Evolutionary conservation across 2,329 filamentous ascomycete genomes (phyloP), one percentile per base, ranked within the genome.

Genomic region (Phialemoniopsis sp.): DNA sequence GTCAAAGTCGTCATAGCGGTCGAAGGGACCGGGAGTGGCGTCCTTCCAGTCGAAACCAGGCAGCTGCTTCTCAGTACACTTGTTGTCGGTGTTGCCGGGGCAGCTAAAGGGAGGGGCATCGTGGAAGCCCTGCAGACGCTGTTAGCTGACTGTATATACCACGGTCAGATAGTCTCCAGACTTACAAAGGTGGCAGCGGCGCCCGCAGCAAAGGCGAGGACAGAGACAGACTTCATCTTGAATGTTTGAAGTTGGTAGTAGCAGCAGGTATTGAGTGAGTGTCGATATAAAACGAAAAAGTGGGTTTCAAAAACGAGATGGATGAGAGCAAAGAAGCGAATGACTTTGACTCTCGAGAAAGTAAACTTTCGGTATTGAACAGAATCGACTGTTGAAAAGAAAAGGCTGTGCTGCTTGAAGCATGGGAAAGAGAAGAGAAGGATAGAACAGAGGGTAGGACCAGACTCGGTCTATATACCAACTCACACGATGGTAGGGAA

Each of bases 41-140:
- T 77, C 76, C 18, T 63, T 62, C 78, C 85, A 96, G 69, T 84
- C 68, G 62, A 86, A 93, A 36, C 89, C 89, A 16, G 55, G 49
- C 46, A 74, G 64, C 67, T 94, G 87, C 49, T 80, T 63, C n/a
- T 74, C 59, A 42, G 76, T 80, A 66, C 91, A 96, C 53, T 83
- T 65, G 70, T 93, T 93, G 69, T 88, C 68, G 55, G 76, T 80
- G 73, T 87, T 89, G 43, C 68, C 65, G 12, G 89, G 88, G 60
- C 73, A 84, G 36, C 70, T 70, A 72, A 81, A 94, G 44, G 70
- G 58, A 39, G 58, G 51, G 37, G 68, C 67, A 17, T 54, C 39
- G 37, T 48, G 44, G 52, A 55, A 55, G 32, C 49, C 46, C 31
- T 43, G 28, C 12, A 26, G 21, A 26, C 21, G 21, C 6, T 26